These are phyloP conservation scores for Corymbia citriodora DNA, from an alignment of 441 rosid genomes.

Conservation along the genomic window DNA sequence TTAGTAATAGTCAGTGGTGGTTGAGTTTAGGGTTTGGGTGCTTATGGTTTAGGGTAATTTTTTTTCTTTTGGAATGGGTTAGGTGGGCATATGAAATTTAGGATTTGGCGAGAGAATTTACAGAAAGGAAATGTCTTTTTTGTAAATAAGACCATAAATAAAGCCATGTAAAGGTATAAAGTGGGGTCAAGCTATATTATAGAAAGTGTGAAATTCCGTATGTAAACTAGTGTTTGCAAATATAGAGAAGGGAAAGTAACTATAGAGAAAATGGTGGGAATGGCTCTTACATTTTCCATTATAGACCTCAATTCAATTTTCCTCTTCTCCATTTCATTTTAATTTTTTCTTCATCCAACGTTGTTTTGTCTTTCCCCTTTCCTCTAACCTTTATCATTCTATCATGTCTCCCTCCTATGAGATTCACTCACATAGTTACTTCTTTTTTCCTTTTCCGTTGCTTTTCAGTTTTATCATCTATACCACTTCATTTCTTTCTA, in stretches of 20 bases:
- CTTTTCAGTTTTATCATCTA: neutral
- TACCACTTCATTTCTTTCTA: neutral
- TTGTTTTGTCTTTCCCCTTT: neutral
- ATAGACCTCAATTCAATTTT: neutral
- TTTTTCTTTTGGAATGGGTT: too few relatives aligned
- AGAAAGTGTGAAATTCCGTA: neutral
- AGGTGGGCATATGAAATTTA: accelerated
- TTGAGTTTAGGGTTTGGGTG: too few relatives aligned
- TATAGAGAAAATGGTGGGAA: neutral
- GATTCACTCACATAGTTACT: neutral
- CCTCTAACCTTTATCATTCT: neutral
- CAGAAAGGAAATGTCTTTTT: neutral
- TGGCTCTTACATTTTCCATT: neutral
- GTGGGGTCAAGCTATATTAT: neutral
- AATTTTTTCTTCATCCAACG: neutral
- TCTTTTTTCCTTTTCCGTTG: neutral
- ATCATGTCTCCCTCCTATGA: neutral
- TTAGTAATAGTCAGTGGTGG: too few relatives aligned
- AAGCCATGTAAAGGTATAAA: neutral
- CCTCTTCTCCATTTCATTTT: neutral
- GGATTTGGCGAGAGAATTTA: neutral
- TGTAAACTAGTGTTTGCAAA: neutral
- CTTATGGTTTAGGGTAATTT: too few relatives aligned
- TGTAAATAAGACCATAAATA: neutral
- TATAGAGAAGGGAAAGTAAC: too few relatives aligned